Base-by-base conservation (phyloP, 768 basidiomycete species). In the Tulasnella sp. region DNA sequence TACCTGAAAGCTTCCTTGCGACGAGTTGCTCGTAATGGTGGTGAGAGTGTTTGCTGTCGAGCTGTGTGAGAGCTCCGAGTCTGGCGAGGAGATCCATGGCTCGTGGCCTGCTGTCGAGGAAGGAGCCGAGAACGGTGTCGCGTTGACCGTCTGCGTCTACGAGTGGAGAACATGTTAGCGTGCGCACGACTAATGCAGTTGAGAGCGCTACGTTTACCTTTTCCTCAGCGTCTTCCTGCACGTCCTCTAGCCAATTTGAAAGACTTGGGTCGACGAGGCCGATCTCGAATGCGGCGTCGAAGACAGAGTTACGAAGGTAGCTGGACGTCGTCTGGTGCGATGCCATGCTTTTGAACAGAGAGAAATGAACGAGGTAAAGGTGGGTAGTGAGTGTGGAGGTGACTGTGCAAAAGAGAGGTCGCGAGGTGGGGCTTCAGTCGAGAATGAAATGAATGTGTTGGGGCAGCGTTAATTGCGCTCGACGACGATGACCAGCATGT, bases 261-360 rank as follows among this genome's bases (percentile, higher is more conserved):
- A 74, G 29, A 46, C n/a, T 74, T 51, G 73, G 42, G 48, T 74
- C 73, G 20, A 46, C 73, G 29, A 74, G 42, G 42, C 73, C 73
- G 42, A 74, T 74, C 73, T 74, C 73, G 23, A 74, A 32, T 40
- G 73, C 73, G 42, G 73, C 73, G 29, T 74, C 73, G 73, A 74
- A 74, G 73, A 74, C 73, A 20, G 73, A 74, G 16, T 42, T 46
- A 18, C 73, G 73, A 51, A 74, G 73, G 29, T 74, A 74, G 42
- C 73, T 46, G 73, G n/a, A 23, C n/a, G 70, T 26, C n/a, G 57
- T 44, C 39, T 72, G 37, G 16, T 39, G n/a, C 70, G 70, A 72
- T 44, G 70, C 70, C 70, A 72, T 72, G 32, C 55, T 57, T 20
- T 57, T 57, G 20, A 23, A 26, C 35, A 35, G 35, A 57, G 20